phyloP scores from a whole-genome alignment of 2,329 filamentous ascomycete genomes.

The Alternaria triticimaculans region DNA sequence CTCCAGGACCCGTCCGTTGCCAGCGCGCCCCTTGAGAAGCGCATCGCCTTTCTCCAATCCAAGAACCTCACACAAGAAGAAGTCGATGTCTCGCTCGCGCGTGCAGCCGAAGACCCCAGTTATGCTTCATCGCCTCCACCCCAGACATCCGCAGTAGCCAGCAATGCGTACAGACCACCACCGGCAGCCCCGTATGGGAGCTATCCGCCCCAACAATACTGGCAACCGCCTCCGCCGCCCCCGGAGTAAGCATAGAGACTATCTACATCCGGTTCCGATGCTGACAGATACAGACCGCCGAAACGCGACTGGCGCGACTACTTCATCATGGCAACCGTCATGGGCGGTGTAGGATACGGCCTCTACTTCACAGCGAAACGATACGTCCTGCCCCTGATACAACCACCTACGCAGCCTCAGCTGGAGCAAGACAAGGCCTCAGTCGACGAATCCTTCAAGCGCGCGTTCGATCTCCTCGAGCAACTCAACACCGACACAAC shows the following conservation, averaged over 20 bases:
- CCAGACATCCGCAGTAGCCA: conserved; percentile 51
- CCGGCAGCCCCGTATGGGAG: conserved; percentile 58
- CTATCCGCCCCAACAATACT: conserved; percentile 60
- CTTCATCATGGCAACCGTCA: conserved; percentile 99
- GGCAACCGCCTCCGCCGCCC: conserved; percentile 60
- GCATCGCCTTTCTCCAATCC: conserved; percentile 89
- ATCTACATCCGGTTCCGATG: neutral
- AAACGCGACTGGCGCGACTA: conserved; percentile 96
- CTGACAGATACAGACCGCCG: conserved; percentile 58
- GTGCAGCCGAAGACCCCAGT: conserved; percentile 66
- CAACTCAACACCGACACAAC: conserved; percentile 91
- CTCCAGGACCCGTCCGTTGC: conserved; percentile 93
- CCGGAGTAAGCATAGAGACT: conserved; percentile 55
- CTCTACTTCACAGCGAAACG: conserved; percentile 86
- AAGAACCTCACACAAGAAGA: conserved; percentile 98
- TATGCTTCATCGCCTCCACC: conserved; percentile 56
- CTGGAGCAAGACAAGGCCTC: conserved; percentile 91
- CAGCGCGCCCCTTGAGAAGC: conserved; percentile 87
- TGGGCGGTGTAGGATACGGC: conserved; percentile 87
- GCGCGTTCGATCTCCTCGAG: conserved; percentile 88
- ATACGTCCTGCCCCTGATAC: conserved; percentile 88
- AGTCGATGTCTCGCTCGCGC: conserved; percentile 81
- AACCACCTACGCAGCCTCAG: conserved; percentile 91
- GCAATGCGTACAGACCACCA: conserved; percentile 55
- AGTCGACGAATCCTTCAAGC: conserved; percentile 92